Conservation (phyloP, 805 yeast species). For the Candida insectorum region DNA sequence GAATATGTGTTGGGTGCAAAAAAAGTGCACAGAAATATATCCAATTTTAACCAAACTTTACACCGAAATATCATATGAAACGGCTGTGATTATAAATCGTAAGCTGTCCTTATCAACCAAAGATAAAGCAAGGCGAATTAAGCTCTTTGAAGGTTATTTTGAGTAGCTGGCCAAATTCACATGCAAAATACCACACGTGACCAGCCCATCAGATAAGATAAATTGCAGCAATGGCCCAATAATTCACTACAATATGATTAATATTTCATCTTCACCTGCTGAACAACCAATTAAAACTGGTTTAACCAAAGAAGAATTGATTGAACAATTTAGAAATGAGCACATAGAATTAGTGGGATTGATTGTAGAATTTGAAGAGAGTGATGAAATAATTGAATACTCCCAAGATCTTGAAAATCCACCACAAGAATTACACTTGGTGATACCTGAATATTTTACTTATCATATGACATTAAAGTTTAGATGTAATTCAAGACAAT, state of each 20-base stretch:
- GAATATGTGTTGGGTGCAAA: no score
- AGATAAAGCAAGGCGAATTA: no score
- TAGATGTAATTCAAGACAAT: constrained; percentile 17
- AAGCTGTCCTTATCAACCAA: no score
- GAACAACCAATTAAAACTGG: constrained; percentile 1
- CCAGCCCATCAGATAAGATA: not conserved
- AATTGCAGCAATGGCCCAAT: not conserved
- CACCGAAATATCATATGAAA: no score
- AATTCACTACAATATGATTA: not conserved
- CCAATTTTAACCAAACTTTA: no score
- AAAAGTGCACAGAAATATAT: no score
- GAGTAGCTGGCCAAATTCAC: no score
- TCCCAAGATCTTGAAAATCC: constrained; percentile 21
- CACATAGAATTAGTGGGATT: constrained; percentile 22
- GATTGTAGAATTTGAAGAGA: constrained; percentile 24
- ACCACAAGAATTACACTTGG: constrained; percentile 22
- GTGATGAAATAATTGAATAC: constrained; percentile 18
- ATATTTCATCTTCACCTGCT: not conserved
- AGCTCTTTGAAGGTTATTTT: no score
- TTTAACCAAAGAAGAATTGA: constrained; percentile 13
- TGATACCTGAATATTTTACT: constrained; percentile 23
- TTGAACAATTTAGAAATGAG: constrained; percentile 20
- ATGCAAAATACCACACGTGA: constrained; percentile 3
- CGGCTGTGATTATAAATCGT: no score
- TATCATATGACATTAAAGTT: constrained; percentile 23